Conservation (phyloP, 345 rosid genomes). For the Hibiscus mutabilis region DNA sequence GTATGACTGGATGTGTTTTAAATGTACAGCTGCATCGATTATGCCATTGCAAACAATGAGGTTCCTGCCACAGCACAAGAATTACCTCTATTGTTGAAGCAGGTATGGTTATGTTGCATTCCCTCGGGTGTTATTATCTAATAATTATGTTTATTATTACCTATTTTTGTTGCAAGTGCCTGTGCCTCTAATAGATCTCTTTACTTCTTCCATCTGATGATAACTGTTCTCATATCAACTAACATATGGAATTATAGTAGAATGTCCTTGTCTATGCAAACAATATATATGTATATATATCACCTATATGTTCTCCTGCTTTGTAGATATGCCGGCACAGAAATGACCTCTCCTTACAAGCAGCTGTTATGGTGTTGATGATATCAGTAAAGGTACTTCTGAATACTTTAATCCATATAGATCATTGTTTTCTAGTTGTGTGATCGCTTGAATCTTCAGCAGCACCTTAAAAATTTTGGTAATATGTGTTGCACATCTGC, state of each 20-base stretch:
- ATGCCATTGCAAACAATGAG: conserved; percentile 71
- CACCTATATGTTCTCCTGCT: conserved; percentile 5
- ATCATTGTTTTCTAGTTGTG: conserved; percentile 3
- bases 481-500: not conserved
- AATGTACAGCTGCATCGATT: conserved; percentile 79
- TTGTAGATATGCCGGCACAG: conserved; percentile 52
- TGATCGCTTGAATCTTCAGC: conserved; percentile 1
- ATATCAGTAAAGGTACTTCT: conserved; percentile 73
- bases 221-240: not conserved
- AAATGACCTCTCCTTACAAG: conserved; percentile 40
- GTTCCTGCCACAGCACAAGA: conserved; percentile 42
- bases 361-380: conserved; percentile 81
- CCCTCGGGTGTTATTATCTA: not conserved
- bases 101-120: conserved; percentile 33
- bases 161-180: not conserved
- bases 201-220: not conserved
- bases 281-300: too few relatives aligned
- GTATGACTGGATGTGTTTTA: conserved; percentile 2
- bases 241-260: not conserved
- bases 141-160: not conserved
- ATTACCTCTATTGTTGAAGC: conserved; percentile 52
- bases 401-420: not conserved
- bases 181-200: not conserved
- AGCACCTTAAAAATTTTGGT: not conserved
- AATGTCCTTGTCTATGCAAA: too few relatives aligned